Conservation (phyloP, 2,329 filamentous ascomycete genomes). For the Ceratocystis cacaofunesta region DNA sequence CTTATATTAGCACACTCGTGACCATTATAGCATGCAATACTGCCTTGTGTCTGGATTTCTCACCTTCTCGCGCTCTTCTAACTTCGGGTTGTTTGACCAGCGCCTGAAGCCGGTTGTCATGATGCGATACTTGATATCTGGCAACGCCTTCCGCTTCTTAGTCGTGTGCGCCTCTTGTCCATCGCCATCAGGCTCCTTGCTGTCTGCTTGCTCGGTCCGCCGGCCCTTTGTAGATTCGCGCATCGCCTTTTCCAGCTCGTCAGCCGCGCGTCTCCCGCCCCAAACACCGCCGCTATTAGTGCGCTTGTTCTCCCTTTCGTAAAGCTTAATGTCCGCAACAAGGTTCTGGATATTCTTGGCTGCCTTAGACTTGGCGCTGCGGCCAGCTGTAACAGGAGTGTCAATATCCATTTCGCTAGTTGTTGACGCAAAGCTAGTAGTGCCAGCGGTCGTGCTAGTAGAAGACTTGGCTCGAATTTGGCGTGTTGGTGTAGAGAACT, state of each 20-base stretch:
- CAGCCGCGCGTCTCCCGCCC: conserved; percentile 48
- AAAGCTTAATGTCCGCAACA: conserved; percentile 73
- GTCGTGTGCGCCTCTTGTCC: conserved; percentile 47
- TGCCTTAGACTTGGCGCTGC: conserved; percentile 79
- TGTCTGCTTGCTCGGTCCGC: conserved; percentile 19
- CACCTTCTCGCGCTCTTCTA: conserved; percentile 70
- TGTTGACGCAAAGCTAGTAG: not conserved
- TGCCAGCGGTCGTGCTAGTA: not conserved
- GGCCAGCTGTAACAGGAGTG: conserved; percentile 57
- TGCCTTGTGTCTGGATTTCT: conserved; percentile 23
- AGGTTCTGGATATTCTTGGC: conserved; percentile 60
- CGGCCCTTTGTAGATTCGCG: conserved; percentile 20
- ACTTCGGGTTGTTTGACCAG: conserved; percentile 60
- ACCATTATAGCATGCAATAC: not conserved
- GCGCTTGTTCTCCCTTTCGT: conserved; percentile 86
- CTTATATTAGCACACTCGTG: conserved; percentile 17
- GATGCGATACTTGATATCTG: conserved; percentile 47
- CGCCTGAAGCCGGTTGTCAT: conserved; percentile 70
- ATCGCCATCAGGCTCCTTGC: conserved; percentile 33
- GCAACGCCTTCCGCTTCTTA: conserved; percentile 27
- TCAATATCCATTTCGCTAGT: conserved; percentile 57
- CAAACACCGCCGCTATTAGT: conserved; percentile 37
- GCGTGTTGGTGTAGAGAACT: conserved; percentile 25
- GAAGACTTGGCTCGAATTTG: not conserved
- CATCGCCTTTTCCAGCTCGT: conserved; percentile 37